These are phyloP conservation scores for Serendipita sp. DNA, from an alignment of 768 basidiomycete species.

Conservation along the genomic window DNA sequence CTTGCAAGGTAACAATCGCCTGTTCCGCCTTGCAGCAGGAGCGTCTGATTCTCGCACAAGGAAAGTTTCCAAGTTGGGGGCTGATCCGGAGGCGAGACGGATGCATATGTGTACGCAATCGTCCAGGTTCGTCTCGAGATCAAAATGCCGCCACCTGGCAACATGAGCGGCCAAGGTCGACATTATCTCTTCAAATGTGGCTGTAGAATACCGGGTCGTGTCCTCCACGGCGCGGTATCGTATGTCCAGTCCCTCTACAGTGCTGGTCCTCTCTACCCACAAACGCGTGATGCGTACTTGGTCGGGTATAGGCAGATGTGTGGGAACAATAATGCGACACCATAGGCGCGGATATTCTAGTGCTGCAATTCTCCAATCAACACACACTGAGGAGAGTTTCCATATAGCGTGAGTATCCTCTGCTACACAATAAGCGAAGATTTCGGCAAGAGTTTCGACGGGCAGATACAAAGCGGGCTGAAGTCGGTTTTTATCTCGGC, in stretches of 20 bases:
- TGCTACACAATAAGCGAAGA: neutral
- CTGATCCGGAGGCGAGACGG: neutral
- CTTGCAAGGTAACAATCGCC: slow-evolving; percentile 3
- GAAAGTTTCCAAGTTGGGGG: slow-evolving; percentile 3
- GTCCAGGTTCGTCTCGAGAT: slow-evolving; percentile 3
- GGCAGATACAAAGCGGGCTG: neutral
- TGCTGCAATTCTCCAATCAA: slow-evolving; percentile 1
- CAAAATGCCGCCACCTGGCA: neutral
- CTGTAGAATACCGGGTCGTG: neutral
- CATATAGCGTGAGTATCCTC: neutral
- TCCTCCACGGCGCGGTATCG: slow-evolving; percentile 5
- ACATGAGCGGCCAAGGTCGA: neutral
- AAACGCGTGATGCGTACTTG: slow-evolving; percentile 1
- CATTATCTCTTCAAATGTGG: slow-evolving; percentile 4
- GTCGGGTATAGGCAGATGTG: neutral
- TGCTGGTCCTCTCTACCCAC: neutral
- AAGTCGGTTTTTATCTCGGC: slow-evolving; percentile 3
- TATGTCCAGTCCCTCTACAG: neutral
- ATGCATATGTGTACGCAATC: neutral
- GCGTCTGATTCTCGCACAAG: neutral
- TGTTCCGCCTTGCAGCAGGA: neutral
- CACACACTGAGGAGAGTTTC: slow-evolving; percentile 2
- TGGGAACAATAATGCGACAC: neutral
- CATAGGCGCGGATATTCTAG: neutral
- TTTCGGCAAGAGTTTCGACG: neutral